Base-by-base conservation (phyloP, 2,329 filamentous ascomycete genomes). In the Myriosclerotinia scirpicola region DNA sequence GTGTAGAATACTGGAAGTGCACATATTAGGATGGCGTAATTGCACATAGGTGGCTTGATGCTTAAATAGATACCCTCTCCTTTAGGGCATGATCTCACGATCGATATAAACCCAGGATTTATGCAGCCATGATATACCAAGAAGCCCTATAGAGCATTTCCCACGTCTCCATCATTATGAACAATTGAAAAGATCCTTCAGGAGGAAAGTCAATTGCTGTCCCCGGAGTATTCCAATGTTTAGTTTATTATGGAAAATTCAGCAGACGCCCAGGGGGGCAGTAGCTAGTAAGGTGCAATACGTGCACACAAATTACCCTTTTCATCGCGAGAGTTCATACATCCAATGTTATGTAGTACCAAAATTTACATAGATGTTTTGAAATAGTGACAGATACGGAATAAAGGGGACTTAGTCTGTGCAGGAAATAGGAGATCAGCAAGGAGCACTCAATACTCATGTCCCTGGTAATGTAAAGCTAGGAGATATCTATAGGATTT, bases 1-100 rank as follows among this genome's bases (percentile, higher is more conserved):
- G 20, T 40, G 12, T 61, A 40, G 14, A 34, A 38, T 20, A 40
- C 34, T 14, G 30, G 42, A 38, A 15, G 30, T 34, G 15, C 34
- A 61, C 48, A 61, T 38, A 48, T 12, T 59, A 6, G 7, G 42
- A 48, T 36, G 56, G 44, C 36, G 36, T 9, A 22, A 60, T 30
- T 60, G 20, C 44, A 38, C 6, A 52, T 50, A 61, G 42, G 38
- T 38, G 46, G 58, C 30, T 61, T 50, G 58, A 40, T 50, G 30
- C 38, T 34, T 30, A 61, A 15, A 30, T 61, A 38, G 34, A 61
- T 61, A 26, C 58, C 44, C n/a, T 38, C n/a, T 40, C 56, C 26
- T 22, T 17, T 17, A 61, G 58, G 34, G 34, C n/a, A 60, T 26
- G 58, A 60, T 60, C 30, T 60, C 30, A 50, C 58, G 44, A 50